Conservation (phyloP, 192 early-diverging fungal genomes). For the Rhizophlyctis rosea region DNA sequence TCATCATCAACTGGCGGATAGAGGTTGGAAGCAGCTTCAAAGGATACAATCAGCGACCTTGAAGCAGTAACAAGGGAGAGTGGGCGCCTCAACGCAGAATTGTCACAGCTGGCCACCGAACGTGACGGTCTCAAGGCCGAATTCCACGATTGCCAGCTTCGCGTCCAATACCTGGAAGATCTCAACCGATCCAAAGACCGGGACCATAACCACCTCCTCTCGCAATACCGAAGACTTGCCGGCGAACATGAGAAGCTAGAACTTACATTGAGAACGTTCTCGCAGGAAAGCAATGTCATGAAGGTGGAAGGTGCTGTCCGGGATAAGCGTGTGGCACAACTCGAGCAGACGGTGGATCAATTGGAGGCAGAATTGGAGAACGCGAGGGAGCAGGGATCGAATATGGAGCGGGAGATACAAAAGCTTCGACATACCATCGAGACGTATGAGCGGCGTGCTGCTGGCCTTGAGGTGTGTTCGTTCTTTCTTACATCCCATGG, state of each 20-base stretch:
- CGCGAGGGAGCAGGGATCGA: too few species aligned
- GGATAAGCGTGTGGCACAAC: slow-evolving; percentile 44
- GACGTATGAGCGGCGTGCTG: too few species aligned
- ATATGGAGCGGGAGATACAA: too few species aligned
- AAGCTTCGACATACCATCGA: too few species aligned
- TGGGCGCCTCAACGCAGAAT: slow-evolving; percentile 40
- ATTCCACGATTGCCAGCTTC: slow-evolving; percentile 41
- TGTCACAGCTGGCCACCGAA: slow-evolving; percentile 24
- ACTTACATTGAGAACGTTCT: not conserved
- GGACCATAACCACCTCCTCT: slow-evolving; percentile 48
- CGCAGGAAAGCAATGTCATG: slow-evolving; percentile 18
- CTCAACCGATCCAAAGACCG: slow-evolving; percentile 43
- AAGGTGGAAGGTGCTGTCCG: slow-evolving; percentile 52
- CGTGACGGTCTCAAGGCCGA: slow-evolving; percentile 35
- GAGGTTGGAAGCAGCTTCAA: slow-evolving; percentile 27
- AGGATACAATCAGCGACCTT: slow-evolving; percentile 46
- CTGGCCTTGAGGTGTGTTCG: too few species aligned
- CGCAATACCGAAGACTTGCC: slow-evolving; percentile 43
- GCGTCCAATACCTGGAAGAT: slow-evolving; percentile 44
- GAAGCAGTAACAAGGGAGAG: slow-evolving; percentile 46
- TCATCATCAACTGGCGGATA: too few species aligned
- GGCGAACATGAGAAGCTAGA: slow-evolving; percentile 40
- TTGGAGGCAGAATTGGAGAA: slow-evolving; percentile 25
- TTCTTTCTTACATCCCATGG: too few species aligned
- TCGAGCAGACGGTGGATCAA: slow-evolving; percentile 42